Evolutionary conservation across 2,329 filamentous ascomycete genomes (phyloP).

Genomic region (Aureobasidium sp.): DNA sequence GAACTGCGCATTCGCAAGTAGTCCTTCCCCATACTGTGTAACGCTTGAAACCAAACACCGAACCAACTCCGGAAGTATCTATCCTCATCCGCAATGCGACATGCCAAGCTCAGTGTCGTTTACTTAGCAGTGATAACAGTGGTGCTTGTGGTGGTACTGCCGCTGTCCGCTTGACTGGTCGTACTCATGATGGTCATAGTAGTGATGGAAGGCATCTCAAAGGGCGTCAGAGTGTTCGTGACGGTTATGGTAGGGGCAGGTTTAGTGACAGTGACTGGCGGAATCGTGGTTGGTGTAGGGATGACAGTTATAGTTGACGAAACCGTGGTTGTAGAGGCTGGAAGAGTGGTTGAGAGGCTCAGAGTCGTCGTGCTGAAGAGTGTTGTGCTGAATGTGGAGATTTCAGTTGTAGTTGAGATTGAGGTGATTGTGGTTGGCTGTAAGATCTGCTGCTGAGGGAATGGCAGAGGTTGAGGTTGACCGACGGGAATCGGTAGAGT

Average conservation of each 20-base stretch:
- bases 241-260: conserved; percentile 15
- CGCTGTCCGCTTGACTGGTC: background rate
- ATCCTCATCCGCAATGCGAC: background rate
- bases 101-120: background rate
- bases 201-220: conserved; percentile 13
- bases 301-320: background rate
- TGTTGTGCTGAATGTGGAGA: background rate
- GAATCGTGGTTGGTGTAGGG: background rate
- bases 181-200: conserved; percentile 15
- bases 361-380: background rate
- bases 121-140: conserved; percentile 4
- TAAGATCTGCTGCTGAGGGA: background rate
- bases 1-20: too few relatives aligned
- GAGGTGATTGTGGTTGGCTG: background rate
- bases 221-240: conserved; percentile 9
- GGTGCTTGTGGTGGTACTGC: conserved; percentile 11
- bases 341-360: background rate
- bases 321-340: background rate
- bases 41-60: too few relatives aligned
- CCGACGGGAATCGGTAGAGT: conserved; percentile 26
- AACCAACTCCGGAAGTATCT: background rate
- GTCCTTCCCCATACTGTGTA: too few relatives aligned
- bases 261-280: conserved; percentile 15
- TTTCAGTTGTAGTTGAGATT: background rate
- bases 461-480: conserved; percentile 12